These are phyloP conservation scores for Fonsecaea multimorphosa DNA, from an alignment of 2,329 filamentous ascomycete species.

Conservation along the genomic window DNA sequence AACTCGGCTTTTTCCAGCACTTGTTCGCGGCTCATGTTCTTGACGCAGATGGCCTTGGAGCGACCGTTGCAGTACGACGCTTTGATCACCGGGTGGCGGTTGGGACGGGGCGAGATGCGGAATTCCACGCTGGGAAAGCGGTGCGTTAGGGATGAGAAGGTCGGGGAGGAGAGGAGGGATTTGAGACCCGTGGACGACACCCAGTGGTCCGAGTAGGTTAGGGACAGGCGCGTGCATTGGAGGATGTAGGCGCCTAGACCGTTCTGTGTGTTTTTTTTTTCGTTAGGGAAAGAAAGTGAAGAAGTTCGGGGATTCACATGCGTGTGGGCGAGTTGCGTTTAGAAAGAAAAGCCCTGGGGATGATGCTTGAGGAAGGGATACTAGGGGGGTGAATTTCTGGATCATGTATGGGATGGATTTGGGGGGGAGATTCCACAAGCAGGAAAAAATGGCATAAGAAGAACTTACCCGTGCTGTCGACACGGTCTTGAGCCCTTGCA, in stretches of 20 bases:
- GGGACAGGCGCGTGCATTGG: constrained; percentile 93
- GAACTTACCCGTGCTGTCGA: constrained; percentile 61
- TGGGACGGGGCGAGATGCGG: constrained; percentile 85
- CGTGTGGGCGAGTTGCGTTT: too few relatives aligned
- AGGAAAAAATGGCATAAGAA: not conserved
- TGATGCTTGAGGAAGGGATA: not conserved
- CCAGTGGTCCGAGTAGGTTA: constrained; percentile 97
- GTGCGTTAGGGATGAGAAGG: constrained; percentile 76
- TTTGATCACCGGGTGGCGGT: constrained; percentile 84
- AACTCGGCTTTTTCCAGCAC: constrained; percentile 75
- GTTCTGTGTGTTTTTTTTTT: constrained; percentile 73
- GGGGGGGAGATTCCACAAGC: constrained; percentile 5
- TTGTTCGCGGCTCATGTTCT: constrained; percentile 80
- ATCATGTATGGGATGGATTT: not conserved
- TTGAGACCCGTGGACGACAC: constrained; percentile 96
- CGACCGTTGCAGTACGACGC: constrained; percentile 93
- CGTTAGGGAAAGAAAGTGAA: too few relatives aligned
- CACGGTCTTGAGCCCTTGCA: constrained; percentile 59
- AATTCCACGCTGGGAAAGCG: constrained; percentile 89
- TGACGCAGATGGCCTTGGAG: constrained; percentile 83
- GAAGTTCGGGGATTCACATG: too few relatives aligned
- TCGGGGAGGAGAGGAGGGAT: constrained; percentile 58
- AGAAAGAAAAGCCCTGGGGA: too few relatives aligned
- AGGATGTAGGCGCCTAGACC: constrained; percentile 96
- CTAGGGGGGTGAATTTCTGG: not conserved